Evolutionary conservation across 1,284 basidiomycete species (phyloP).

Genomic region (Cutaneotrichosporon sp.): DNA sequence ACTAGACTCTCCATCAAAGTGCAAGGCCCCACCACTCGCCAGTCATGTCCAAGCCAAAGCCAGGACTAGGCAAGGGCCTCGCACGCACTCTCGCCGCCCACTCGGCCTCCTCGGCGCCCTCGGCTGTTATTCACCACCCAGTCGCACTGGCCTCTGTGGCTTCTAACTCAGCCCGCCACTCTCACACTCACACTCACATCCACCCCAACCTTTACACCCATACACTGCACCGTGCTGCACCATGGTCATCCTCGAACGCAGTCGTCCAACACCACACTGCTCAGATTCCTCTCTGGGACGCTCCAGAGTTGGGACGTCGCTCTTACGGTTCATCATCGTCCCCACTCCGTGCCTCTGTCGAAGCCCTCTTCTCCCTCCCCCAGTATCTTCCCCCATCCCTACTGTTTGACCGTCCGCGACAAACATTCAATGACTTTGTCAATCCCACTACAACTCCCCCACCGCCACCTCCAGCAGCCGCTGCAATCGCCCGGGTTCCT

Average conservation of each 20-base stretch:
- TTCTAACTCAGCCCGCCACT: constrained; percentile 8
- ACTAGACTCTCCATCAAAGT: neutral
- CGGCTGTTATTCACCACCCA: constrained; percentile 23
- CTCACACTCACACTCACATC: neutral
- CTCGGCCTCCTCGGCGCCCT: constrained; percentile 13
- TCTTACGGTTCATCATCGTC: constrained; percentile 16
- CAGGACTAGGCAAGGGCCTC: constrained; percentile 41
- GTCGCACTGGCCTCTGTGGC: constrained; percentile 10
- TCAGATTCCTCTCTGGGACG: constrained; percentile 24
- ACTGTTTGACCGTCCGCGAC: constrained; percentile 17
- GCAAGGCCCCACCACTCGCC: constrained; percentile 8
- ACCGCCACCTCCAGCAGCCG: constrained; percentile 26
- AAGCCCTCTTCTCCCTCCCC: constrained; percentile 12
- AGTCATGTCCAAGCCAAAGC: constrained; percentile 44
- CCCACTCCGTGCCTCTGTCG: constrained; percentile 15
- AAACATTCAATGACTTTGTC: constrained; percentile 14
- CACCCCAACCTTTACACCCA: neutral
- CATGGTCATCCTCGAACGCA: constrained; percentile 5
- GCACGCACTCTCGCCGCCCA: constrained; percentile 35
- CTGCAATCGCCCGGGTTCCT: constrained; percentile 22
- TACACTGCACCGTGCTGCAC: constrained; percentile 1
- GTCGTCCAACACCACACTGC: constrained; percentile 4
- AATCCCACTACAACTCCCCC: constrained; percentile 16
- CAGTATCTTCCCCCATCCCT: constrained; percentile 17
- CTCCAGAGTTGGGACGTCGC: constrained; percentile 16